Base-by-base conservation (phyloP, 169 alveolate genomes). In the Cryptosporidium felis region DNA sequence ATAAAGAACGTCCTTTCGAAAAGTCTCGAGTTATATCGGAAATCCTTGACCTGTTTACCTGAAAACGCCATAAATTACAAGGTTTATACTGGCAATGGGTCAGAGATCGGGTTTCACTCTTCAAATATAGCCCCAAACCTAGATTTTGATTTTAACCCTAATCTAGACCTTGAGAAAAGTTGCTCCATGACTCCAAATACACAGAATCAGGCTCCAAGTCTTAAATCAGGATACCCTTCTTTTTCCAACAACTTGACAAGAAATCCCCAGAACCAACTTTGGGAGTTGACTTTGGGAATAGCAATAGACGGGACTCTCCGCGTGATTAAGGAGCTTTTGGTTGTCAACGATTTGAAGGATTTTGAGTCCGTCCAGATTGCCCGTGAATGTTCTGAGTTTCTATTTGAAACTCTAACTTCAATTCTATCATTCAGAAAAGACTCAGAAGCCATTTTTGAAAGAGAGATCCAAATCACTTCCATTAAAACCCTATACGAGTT, bases 281-380 rank as follows among this genome's bases (percentile, higher is more conserved):
- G 67, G 85, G 85, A 74, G 16, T 41, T 18, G 16, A 74, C 74
- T 1, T 36, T 74, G 1, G 74, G 12, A 23, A 74, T 74, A 21
- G 18, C 85, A 10, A 74, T 74, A 28, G 85, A 74, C 42, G 85
- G 85, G 9, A 38, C 85, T 18, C 23, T 53, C 0, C 30, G 85
- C 21, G 58, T 74, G 23, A 53, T 74, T 18, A 74, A 56, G 40
- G 85, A 74, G 26, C 30, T 74, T 12, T 49, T 59, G 10, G 44
- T 32, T 8, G 18, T 6, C 3, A 41, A 21, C 40, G 34, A 2
- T 6, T 4, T 61, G 9, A 46, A 9, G 1, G 9, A 28, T 21
- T 26, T 10, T 8, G 34, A 46, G 36, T 16, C 59, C 9, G 38
- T 26, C 26, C 14, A 47, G 30, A 44, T 65, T 46, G 26, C 45